Evolutionary conservation across 2,329 filamentous ascomycete genomes (phyloP).

Genomic region (Penicillium decumbens): DNA sequence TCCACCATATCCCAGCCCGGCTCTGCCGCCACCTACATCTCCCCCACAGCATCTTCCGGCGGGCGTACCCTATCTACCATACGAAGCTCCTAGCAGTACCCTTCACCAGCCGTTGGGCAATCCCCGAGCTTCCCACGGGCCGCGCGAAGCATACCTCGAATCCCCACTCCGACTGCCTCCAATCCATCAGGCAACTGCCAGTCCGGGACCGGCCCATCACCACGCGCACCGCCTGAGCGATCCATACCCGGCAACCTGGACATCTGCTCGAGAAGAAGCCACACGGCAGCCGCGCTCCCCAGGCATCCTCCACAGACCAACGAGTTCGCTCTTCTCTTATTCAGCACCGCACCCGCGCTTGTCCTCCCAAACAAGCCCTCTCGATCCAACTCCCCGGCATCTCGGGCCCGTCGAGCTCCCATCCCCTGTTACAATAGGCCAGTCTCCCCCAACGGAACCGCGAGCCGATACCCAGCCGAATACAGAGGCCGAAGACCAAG

Average conservation of each 20-base stretch:
- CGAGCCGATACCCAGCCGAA: slow-evolving; percentile 14
- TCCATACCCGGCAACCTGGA: slow-evolving; percentile 30
- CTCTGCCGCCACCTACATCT: slow-evolving; percentile 29
- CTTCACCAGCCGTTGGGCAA: slow-evolving; percentile 28
- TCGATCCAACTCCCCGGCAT: slow-evolving; percentile 23
- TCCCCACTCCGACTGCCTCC: slow-evolving; percentile 36
- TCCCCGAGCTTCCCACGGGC: slow-evolving; percentile 21
- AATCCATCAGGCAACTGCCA: slow-evolving; percentile 33
- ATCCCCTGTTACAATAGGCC: slow-evolving; percentile 16
- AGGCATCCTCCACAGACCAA: slow-evolving; percentile 20
- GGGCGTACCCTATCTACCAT: slow-evolving; percentile 26
- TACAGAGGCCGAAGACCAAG: slow-evolving; percentile 19
- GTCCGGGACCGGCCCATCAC: slow-evolving; percentile 17
- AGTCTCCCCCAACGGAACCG: slow-evolving; percentile 12
- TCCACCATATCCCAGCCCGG: slow-evolving; percentile 27
- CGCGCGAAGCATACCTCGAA: slow-evolving; percentile 30
- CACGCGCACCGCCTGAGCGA: slow-evolving; percentile 34
- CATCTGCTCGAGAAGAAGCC: slow-evolving; percentile 22
- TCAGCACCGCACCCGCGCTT: slow-evolving; percentile 25
- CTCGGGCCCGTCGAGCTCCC: slow-evolving; percentile 18
- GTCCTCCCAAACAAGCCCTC: slow-evolving; percentile 19
- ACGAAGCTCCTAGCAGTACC: slow-evolving; percentile 23
- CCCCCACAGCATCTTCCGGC: slow-evolving; percentile 31
- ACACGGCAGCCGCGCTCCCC: slow-evolving; percentile 22
- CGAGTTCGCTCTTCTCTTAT: slow-evolving; percentile 27